A percentile compares a stretch with the other conserved stretches of the same genome.
These are phyloP conservation scores for Diaporthe sp. DNA, from an alignment of 2,329 filamentous ascomycete genomes.

Conservation along the genomic window DNA sequence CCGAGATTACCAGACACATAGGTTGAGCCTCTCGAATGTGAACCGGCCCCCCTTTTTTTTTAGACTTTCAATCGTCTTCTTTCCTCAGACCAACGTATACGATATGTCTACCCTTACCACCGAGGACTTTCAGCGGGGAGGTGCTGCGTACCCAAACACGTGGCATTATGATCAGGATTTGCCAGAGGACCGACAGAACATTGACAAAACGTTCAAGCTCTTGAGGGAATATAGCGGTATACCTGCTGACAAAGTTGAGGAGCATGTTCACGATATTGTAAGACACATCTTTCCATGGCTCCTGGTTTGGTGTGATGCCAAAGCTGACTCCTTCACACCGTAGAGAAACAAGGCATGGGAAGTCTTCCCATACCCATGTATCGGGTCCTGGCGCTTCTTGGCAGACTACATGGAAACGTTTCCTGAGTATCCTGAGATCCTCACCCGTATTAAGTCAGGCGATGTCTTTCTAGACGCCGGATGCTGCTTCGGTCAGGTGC, in stretches of 20 bases:
- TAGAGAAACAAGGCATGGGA: slow-evolving; percentile 49
- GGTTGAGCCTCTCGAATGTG: background rate
- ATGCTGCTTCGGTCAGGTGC: slow-evolving; percentile 57
- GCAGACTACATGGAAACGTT: slow-evolving; percentile 46
- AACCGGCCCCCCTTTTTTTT: background rate
- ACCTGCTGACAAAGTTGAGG: slow-evolving; percentile 37
- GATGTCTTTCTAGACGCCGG: slow-evolving; percentile 51
- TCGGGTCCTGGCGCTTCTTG: slow-evolving; percentile 52
- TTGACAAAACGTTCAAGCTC: slow-evolving; percentile 36
- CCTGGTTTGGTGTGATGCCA: background rate
- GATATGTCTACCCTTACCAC: background rate
- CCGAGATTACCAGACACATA: background rate
- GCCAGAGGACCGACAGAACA: slow-evolving; percentile 31
- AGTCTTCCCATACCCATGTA: slow-evolving; percentile 50
- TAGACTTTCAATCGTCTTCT: background rate
- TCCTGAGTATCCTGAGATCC: slow-evolving; percentile 43
- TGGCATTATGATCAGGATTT: slow-evolving; percentile 32
- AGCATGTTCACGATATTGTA: slow-evolving; percentile 38
- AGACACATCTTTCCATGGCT: background rate
- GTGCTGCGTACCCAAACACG: background rate
- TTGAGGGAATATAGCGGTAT: slow-evolving; percentile 40
- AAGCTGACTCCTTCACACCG: slow-evolving; percentile 1
- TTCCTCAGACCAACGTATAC: background rate
- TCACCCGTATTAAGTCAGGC: slow-evolving; percentile 43
- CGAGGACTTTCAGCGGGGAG: slow-evolving; percentile 12